phyloP scores from a whole-genome alignment of 495 filamentous ascomycete species.

The Trichoderma erinaceum region DNA sequence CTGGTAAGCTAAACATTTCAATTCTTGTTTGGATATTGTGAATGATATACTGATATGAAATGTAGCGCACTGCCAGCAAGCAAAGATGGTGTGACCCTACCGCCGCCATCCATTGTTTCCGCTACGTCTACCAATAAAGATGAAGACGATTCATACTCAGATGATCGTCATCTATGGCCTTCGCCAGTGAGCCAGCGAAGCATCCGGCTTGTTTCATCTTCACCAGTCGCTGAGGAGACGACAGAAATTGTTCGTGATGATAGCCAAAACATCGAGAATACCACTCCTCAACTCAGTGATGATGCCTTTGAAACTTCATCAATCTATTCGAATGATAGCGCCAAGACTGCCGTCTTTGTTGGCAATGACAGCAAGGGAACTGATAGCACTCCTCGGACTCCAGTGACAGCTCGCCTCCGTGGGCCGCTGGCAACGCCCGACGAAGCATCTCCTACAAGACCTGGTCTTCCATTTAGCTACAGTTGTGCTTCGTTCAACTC shows the following conservation, averaged over 20 bases:
- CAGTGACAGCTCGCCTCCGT: neutral
- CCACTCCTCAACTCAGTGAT: neutral
- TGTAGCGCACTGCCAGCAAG: neutral
- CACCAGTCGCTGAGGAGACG: neutral
- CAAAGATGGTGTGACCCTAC: neutral
- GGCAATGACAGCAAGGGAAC: neutral
- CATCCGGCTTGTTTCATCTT: neutral
- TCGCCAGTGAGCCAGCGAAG: neutral
- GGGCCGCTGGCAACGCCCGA: neutral
- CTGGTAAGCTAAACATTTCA: neutral
- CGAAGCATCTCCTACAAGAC: neutral
- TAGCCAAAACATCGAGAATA: neutral
- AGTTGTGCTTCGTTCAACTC: constrained; percentile 6
- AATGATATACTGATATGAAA: neutral
- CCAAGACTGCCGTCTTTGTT: constrained; percentile 6
- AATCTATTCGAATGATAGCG: constrained; percentile 14
- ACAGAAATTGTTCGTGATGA: neutral
- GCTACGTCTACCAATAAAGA: neutral
- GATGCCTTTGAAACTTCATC: constrained; percentile 1
- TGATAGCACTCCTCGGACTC: neutral
- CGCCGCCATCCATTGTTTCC: neutral
- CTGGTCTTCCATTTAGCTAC: neutral
- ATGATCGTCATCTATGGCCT: constrained; percentile 1
- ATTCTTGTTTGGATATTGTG: neutral
- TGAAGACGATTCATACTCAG: neutral